Evolutionary conservation across 371 early-diverging fungal species (phyloP).

Genomic region (Mortierella sp.): DNA sequence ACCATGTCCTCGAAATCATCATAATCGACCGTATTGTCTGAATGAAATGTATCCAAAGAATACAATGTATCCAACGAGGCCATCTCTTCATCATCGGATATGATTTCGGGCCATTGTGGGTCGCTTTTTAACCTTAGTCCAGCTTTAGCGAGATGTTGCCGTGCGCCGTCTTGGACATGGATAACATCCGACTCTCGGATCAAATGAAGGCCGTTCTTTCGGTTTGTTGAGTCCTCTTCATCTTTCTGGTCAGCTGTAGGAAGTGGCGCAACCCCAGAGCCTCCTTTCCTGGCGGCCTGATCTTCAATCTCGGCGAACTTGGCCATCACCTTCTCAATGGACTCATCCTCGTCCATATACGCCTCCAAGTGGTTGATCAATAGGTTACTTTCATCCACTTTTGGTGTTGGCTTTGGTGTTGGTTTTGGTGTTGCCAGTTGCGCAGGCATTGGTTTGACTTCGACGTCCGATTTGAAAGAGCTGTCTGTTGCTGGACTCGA

Average conservation of each 20-base stretch:
- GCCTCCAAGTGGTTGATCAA: constrained; percentile 59
- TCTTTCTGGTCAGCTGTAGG: neutral
- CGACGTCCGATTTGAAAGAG: neutral
- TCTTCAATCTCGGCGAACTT: constrained; percentile 64
- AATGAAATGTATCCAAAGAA: constrained; percentile 26
- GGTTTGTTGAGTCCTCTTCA: constrained; percentile 1
- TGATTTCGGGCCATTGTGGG: constrained; percentile 26
- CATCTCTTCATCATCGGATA: constrained; percentile 35
- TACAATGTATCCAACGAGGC: constrained; percentile 33
- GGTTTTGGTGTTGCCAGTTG: neutral
- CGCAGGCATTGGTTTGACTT: neutral
- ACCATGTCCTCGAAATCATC: constrained; percentile 39
- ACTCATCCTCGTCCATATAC: constrained; percentile 67
- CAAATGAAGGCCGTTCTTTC: constrained; percentile 13
- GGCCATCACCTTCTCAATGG: constrained; percentile 66
- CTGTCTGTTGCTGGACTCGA: neutral
- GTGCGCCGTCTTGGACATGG: constrained; percentile 20
- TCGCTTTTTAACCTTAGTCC: constrained; percentile 12
- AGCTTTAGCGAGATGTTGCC: constrained; percentile 17
- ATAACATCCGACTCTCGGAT: constrained; percentile 14
- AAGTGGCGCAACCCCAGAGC: neutral
- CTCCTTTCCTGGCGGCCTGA: constrained; percentile 11
- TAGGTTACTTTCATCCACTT: constrained; percentile 16
- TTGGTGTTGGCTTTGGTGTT: neutral
- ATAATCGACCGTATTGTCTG: constrained; percentile 33